Conservation (phyloP, 345 rosid genomes). For the Eucalyptus cladocalyx region DNA sequence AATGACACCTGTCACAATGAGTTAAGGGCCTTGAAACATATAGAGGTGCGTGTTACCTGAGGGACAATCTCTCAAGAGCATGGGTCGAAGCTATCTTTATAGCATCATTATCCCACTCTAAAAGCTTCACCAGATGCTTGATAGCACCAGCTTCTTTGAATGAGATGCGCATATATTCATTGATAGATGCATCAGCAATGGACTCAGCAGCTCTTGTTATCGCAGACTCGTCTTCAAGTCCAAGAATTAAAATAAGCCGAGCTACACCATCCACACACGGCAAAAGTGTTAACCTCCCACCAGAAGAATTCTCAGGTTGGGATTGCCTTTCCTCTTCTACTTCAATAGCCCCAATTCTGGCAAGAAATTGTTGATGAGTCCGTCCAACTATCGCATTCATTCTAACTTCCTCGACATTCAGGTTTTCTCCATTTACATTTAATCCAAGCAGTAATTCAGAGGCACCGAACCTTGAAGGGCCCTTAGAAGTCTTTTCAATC, state of each 20-base stretch:
- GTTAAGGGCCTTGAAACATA: background rate
- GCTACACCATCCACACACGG: slow-evolving; percentile 84
- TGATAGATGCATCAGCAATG: slow-evolving; percentile 67
- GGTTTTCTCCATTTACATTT: slow-evolving; percentile 22
- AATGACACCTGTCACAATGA: background rate
- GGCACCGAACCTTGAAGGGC: slow-evolving; percentile 70
- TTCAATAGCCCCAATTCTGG: slow-evolving; percentile 74
- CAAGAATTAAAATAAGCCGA: slow-evolving; percentile 77
- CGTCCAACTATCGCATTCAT: slow-evolving; percentile 66
- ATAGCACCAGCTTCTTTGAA: slow-evolving; percentile 89
- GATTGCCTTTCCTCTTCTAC: slow-evolving; percentile 38
- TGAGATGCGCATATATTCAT: slow-evolving; percentile 60
- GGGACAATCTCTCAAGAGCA: slow-evolving; percentile 66
- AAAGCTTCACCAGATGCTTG: slow-evolving; percentile 57
- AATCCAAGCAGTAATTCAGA: slow-evolving; percentile 69
- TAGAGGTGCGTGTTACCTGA: slow-evolving; percentile 35
- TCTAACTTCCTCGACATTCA: slow-evolving; percentile 52
- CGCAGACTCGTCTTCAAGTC: slow-evolving; percentile 64
- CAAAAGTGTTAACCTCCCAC: slow-evolving; percentile 37
- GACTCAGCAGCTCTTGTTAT: slow-evolving; percentile 64
- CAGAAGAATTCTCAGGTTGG: slow-evolving; percentile 12
- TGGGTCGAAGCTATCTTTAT: slow-evolving; percentile 30
- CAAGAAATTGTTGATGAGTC: slow-evolving; percentile 74
- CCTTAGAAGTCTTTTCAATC: slow-evolving; percentile 36
- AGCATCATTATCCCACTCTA: slow-evolving; percentile 42